These are phyloP conservation scores for Ogataea trehaloabstinens DNA, from an alignment of 805 yeast species.

Conservation along the genomic window DNA sequence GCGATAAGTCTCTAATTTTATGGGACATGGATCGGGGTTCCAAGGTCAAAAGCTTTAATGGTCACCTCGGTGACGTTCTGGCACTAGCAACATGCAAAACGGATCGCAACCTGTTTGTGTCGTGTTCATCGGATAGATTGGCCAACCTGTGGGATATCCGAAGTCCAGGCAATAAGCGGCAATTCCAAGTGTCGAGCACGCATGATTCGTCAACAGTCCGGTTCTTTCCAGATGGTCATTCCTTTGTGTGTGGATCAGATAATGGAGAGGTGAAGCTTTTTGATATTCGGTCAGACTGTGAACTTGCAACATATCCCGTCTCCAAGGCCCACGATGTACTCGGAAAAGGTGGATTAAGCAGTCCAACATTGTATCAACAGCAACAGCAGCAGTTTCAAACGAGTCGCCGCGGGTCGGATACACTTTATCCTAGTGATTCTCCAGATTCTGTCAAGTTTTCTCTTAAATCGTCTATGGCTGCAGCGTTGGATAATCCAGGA, in stretches of 20 bases:
- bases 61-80: slow-evolving; percentile 72
- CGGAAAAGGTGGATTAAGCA: slow-evolving; percentile 8
- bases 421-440: slow-evolving; percentile 12
- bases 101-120: slow-evolving; percentile 42
- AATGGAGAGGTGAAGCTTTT: slow-evolving; percentile 69
- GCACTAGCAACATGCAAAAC: slow-evolving; percentile 36
- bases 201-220: slow-evolving; percentile 61
- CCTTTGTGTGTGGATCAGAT: slow-evolving; percentile 75
- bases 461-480: slow-evolving; percentile 27
- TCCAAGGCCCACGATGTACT: slow-evolving; percentile 30
- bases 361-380: slow-evolving; percentile 3
- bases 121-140: slow-evolving; percentile 69
- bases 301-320: slow-evolving; percentile 37
- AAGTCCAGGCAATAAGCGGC: slow-evolving; percentile 37
- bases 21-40: slow-evolving; percentile 77
- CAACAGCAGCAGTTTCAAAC: slow-evolving; percentile 13
- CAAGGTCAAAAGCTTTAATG: slow-evolving; percentile 52
- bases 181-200: slow-evolving; percentile 48
- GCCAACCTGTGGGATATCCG: slow-evolving; percentile 67
- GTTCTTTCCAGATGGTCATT: slow-evolving; percentile 67
- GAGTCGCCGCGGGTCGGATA: slow-evolving; percentile 5
- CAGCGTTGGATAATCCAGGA: slow-evolving; percentile 58
- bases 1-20: slow-evolving; percentile 73
- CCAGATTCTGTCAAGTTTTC: slow-evolving; percentile 23
- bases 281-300: slow-evolving; percentile 78